These are phyloP conservation scores for Thielaviopsis musarum DNA, from an alignment of 2,329 filamentous ascomycete genomes.

Conservation along the genomic window DNA sequence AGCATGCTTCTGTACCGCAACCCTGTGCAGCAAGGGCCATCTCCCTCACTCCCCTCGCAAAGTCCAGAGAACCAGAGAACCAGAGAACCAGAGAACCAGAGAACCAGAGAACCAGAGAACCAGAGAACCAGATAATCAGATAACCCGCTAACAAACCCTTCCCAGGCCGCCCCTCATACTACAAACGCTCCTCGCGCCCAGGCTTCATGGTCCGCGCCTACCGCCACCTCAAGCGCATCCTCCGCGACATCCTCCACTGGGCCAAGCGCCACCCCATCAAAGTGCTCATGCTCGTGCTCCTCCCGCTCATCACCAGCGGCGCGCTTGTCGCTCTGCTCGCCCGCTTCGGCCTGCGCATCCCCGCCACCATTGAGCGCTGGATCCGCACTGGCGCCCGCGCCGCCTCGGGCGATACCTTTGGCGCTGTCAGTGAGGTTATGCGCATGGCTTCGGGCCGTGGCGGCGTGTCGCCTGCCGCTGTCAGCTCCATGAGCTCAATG, in stretches of 20 bases:
- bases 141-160: not conserved
- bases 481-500: constrained; percentile 3
- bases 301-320: constrained; percentile 76
- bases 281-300: constrained; percentile 70
- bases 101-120: not conserved
- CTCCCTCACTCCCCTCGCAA: too few species aligned
- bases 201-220: constrained; percentile 61
- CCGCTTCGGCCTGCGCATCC: constrained; percentile 64
- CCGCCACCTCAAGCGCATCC: constrained; percentile 58
- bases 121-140: not conserved
- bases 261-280: constrained; percentile 72
- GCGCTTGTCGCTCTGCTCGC: constrained; percentile 61
- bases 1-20: too few species aligned
- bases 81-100: not conserved
- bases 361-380: constrained; percentile 42
- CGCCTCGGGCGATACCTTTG: constrained; percentile 29
- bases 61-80: too few species aligned
- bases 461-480: constrained; percentile 15
- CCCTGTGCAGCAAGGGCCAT: too few species aligned
- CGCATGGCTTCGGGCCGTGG: constrained; percentile 28
- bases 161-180: constrained; percentile 43
- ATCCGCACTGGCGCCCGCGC: constrained; percentile 35
- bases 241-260: constrained; percentile 68
- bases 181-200: constrained; percentile 65
- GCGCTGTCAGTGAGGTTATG: constrained; percentile 37